Conservation (phyloP, 805 yeast genomes). For the Zygoascus bituminiphila region DNA sequence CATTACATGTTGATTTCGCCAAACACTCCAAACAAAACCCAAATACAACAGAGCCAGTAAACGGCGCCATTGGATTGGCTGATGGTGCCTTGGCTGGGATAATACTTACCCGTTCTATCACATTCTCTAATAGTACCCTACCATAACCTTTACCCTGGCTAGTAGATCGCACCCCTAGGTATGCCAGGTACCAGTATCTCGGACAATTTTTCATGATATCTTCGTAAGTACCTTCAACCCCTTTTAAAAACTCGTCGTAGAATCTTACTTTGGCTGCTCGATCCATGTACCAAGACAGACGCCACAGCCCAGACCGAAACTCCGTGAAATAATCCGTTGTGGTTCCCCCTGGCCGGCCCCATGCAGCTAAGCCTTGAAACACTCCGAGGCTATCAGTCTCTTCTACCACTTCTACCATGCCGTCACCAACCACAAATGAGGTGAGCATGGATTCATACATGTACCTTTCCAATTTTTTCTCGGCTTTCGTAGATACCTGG, state of each 20-base stretch:
- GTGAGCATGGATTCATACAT: background rate
- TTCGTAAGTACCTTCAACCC: conserved; percentile 24
- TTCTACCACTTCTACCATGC: background rate
- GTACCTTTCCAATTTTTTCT: background rate
- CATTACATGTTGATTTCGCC: too few species aligned
- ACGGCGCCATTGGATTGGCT: conserved; percentile 8
- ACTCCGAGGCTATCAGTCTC: background rate
- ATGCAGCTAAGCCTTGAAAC: background rate
- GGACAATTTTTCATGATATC: conserved; percentile 22
- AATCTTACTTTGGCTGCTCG: conserved; percentile 30
- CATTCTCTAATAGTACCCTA: conserved; percentile 42
- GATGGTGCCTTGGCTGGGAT: too few species aligned
- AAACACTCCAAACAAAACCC: background rate
- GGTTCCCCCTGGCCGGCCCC: background rate
- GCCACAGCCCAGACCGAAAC: background rate
- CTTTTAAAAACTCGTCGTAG: conserved; percentile 42
- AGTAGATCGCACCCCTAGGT: conserved; percentile 48
- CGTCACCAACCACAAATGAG: background rate
- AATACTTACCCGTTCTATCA: conserved; percentile 39
- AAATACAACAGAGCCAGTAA: conserved; percentile 1
- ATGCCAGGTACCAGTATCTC: conserved; percentile 47
- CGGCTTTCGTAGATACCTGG: background rate
- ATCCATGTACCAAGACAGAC: conserved; percentile 3
- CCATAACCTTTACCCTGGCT: conserved; percentile 57
- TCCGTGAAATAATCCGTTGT: background rate